Percentiles rank a stretch among this genome's conserved stretches.
Conservation (phyloP, 2,329 filamentous ascomycete species). For the Scedosporium aurantiacum region DNA sequence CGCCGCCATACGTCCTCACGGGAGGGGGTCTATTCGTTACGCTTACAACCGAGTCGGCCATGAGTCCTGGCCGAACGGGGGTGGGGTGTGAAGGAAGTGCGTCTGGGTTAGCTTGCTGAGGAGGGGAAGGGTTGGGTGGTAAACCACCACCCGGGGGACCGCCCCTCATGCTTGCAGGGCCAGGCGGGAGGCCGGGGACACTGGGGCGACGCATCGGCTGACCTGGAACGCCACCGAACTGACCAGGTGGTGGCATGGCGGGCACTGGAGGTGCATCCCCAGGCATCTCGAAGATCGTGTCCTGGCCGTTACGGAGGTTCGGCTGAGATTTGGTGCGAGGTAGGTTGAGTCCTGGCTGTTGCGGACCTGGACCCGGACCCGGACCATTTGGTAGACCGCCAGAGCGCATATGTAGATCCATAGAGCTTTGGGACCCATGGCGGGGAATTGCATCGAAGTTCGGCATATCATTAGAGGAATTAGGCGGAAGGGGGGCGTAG, state of each 20-base stretch:
- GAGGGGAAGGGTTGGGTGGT: conserved; percentile 13
- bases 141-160: not conserved
- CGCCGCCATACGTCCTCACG: conserved; percentile 38
- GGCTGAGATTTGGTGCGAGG: conserved; percentile 57
- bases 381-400: conserved; percentile 17
- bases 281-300: conserved; percentile 65
- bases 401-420: conserved; percentile 24
- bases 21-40: conserved; percentile 47
- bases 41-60: conserved; percentile 46
- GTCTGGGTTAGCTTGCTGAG: conserved; percentile 28
- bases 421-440: conserved; percentile 25
- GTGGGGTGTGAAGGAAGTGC: conserved; percentile 48
- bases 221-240: not conserved
- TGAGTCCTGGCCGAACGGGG: conserved; percentile 52
- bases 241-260: not conserved
- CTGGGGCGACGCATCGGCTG: not conserved
- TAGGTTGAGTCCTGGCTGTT: conserved; percentile 39
- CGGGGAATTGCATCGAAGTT: conserved; percentile 32
- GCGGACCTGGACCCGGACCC: conserved; percentile 21
- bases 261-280: conserved; percentile 46
- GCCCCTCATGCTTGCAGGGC: not conserved
- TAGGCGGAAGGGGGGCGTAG: conserved; percentile 10
- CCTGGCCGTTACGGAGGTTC: conserved; percentile 50
- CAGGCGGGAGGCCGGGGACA: not conserved
- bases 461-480: conserved; percentile 17